These are phyloP conservation scores for Naganishia liquefaciens DNA, from an alignment of 1,284 basidiomycete genomes.

Conservation along the genomic window DNA sequence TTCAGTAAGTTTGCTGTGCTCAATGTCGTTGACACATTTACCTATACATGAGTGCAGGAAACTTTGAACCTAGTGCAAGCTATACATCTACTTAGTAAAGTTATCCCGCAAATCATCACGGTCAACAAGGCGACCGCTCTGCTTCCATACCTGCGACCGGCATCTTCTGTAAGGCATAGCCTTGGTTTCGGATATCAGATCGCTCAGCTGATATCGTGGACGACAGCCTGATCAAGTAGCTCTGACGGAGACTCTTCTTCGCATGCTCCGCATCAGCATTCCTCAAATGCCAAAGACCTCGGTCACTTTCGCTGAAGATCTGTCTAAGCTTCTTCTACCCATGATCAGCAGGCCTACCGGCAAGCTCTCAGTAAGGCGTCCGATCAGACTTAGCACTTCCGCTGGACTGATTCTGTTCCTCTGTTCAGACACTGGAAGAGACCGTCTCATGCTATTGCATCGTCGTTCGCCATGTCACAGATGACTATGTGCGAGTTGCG, in stretches of 20 bases:
- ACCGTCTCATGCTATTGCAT: constrained; percentile 87
- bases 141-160: constrained; percentile 82
- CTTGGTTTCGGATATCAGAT: background rate
- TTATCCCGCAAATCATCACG: constrained; percentile 78
- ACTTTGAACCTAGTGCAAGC: constrained; percentile 62
- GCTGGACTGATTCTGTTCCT: constrained; percentile 11
- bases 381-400: constrained; percentile 8
- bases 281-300: constrained; percentile 85
- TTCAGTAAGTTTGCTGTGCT: background rate
- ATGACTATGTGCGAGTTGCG: constrained; percentile 74
- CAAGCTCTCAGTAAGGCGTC: constrained; percentile 61
- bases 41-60: constrained; percentile 59
- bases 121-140: constrained; percentile 75
- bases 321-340: constrained; percentile 75
- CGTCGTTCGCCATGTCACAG: constrained; percentile 79
- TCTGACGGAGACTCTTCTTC: constrained; percentile 78
- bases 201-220: constrained; percentile 24
- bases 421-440: constrained; percentile 75
- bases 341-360: constrained; percentile 80
- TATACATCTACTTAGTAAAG: constrained; percentile 75
- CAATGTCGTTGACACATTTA: background rate
- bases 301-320: constrained; percentile 77
- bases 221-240: constrained; percentile 76
- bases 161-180: constrained; percentile 43
- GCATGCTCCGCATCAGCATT: constrained; percentile 80